phyloP scores from a whole-genome alignment of 139 green algal genomes.

The Coccomyxa sp. region DNA sequence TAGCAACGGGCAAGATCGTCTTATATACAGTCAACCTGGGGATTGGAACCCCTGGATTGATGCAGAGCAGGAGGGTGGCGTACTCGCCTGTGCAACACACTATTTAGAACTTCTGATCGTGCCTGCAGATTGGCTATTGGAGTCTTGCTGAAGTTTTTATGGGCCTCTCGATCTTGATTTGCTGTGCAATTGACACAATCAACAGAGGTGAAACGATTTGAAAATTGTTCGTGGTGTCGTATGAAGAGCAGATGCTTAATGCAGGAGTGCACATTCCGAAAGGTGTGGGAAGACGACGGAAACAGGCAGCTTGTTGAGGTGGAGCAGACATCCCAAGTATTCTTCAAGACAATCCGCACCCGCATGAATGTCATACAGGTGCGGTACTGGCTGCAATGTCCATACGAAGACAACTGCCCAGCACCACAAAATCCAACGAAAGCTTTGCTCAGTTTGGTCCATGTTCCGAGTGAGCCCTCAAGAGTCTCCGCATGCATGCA shows the following conservation, averaged over 20 bases:
- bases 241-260: background rate
- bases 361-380: background rate
- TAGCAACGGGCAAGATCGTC: background rate
- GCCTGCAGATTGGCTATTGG: too few species aligned
- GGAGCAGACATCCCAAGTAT: background rate
- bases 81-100: background rate
- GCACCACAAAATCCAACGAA: background rate
- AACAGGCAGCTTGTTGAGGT: background rate
- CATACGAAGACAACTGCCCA: background rate
- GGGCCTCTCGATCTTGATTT: background rate
- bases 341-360: constrained; percentile 1
- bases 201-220: too few species aligned
- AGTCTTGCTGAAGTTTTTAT: too few species aligned
- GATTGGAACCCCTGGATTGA: background rate
- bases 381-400: background rate
- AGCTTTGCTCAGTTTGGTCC: background rate
- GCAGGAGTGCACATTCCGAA: constrained; percentile 3
- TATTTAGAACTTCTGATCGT: too few species aligned
- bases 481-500: background rate
- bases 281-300: constrained; percentile 2
- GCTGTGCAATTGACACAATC: background rate
- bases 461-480: background rate
- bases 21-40: background rate
- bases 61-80: background rate
- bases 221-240: too few species aligned